These are phyloP conservation scores for Thuja plicata DNA, from an alignment of 83 land plant species.

Conservation along the genomic window DNA sequence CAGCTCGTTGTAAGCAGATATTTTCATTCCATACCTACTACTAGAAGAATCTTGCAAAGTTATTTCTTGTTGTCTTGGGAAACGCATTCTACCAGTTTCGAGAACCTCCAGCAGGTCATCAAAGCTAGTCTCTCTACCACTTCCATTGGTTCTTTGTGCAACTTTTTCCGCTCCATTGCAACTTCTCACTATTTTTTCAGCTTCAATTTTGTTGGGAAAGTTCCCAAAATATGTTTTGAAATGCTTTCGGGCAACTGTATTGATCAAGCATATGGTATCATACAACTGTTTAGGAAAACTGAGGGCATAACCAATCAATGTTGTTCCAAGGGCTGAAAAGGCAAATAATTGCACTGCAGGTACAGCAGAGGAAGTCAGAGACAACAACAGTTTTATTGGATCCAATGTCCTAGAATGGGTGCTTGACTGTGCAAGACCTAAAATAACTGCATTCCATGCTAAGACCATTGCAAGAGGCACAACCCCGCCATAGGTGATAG, in stretches of 20 bases:
- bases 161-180: no score
- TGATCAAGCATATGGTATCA: conserved; percentile 41
- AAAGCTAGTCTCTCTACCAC: background rate
- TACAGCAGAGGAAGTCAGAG: conserved; percentile 47
- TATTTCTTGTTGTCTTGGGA: background rate
- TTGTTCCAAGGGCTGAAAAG: conserved; percentile 51
- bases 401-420: conserved; percentile 31
- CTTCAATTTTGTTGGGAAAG: background rate
- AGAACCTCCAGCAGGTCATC: background rate
- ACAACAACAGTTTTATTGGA: conserved; percentile 67
- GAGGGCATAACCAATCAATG: no score
- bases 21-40: background rate
- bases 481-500: conserved; percentile 54
- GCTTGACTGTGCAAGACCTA: no score
- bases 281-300: no score
- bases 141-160: background rate
- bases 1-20: background rate
- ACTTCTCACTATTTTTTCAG: no score
- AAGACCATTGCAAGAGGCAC: conserved; percentile 38
- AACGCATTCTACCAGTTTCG: background rate
- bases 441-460: no score
- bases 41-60: background rate
- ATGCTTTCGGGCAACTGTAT: background rate
- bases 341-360: conserved; percentile 73
- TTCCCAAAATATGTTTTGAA: background rate